A percentile compares a stretch with the other conserved stretches of the same genome.
These are phyloP conservation scores for Flammula alnicola DNA, from an alignment of 1,284 basidiomycete species.

Conservation along the genomic window DNA sequence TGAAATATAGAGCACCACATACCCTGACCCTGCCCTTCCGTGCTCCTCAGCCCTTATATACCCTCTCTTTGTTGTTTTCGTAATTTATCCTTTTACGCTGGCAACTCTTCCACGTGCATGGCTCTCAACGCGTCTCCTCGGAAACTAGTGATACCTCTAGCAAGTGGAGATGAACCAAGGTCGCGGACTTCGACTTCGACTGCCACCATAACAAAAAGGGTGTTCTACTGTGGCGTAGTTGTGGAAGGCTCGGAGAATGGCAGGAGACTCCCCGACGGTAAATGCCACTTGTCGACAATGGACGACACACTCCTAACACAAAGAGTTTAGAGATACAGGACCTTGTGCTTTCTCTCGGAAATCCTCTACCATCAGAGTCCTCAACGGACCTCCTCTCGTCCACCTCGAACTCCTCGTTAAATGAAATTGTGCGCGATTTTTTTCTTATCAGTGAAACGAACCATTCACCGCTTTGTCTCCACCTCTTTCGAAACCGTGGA, in stretches of 20 bases:
- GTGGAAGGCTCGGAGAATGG: constrained; percentile 78
- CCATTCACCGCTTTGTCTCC: too few species aligned
- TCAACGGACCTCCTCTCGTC: constrained; percentile 31
- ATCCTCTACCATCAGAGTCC: constrained; percentile 52
- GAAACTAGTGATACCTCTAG: constrained; percentile 67
- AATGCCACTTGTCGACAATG: constrained; percentile 26
- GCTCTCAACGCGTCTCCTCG: constrained; percentile 63
- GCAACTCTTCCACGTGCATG: constrained; percentile 32
- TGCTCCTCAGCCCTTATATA: constrained; percentile 12
- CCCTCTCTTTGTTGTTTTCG: constrained; percentile 6
- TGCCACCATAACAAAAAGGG: constrained; percentile 64
- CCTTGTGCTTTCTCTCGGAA: constrained; percentile 75
- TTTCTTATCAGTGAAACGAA: neutral
- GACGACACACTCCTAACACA: constrained; percentile 11
- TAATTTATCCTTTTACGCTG: constrained; percentile 7
- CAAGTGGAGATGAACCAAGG: constrained; percentile 61
- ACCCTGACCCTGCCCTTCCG: constrained; percentile 15
- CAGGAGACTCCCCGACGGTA: constrained; percentile 70
- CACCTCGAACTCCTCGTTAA: constrained; percentile 18
- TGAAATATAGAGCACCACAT: constrained; percentile 7
- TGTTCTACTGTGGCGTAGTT: constrained; percentile 82
- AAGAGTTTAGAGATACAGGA: constrained; percentile 70
- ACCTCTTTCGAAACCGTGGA: too few species aligned
- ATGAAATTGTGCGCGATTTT: constrained; percentile 21
- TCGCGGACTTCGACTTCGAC: constrained; percentile 42